Evolutionary conservation across 495 filamentous ascomycete genomes (phyloP).

Genomic region (Aspergillus olivimuriae): DNA sequence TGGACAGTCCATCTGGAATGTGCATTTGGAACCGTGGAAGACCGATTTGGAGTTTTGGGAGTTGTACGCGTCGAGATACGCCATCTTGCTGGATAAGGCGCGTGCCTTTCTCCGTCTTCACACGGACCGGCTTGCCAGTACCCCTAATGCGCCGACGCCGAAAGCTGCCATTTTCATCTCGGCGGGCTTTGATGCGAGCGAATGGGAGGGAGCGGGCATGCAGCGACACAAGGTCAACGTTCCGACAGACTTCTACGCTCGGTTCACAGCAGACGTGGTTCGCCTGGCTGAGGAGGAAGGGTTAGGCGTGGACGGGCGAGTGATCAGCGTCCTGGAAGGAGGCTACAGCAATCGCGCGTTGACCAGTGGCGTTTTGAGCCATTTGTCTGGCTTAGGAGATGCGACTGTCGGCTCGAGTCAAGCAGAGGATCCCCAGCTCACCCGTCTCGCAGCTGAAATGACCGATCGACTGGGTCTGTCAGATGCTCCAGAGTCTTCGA

Average conservation of each 20-base stretch:
- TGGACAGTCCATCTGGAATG: constrained; percentile 89
- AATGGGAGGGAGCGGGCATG: constrained; percentile 89
- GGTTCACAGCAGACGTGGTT: constrained; percentile 78
- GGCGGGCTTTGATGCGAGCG: constrained; percentile 93
- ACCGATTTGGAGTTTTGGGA: constrained; percentile 79
- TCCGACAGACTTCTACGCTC: constrained; percentile 92
- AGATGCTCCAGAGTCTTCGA: constrained; percentile 3
- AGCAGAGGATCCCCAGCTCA: constrained; percentile 7
- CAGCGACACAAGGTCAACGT: constrained; percentile 92
- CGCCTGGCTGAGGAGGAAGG: constrained; percentile 74
- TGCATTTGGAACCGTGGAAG: constrained; percentile 87
- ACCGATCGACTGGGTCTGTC: constrained; percentile 17
- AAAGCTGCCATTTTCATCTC: constrained; percentile 89
- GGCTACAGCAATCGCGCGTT: constrained; percentile 92
- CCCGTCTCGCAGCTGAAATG: constrained; percentile 23
- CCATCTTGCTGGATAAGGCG: constrained; percentile 69
- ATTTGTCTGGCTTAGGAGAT: constrained; percentile 69
- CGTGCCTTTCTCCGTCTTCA: constrained; percentile 65
- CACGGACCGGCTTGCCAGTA: constrained; percentile 51
- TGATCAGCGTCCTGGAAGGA: constrained; percentile 91
- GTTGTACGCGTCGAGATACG: constrained; percentile 73
- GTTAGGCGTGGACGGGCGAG: constrained; percentile 67
- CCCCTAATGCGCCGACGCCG: constrained; percentile 48
- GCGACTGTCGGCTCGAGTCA: neutral
- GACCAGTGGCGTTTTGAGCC: constrained; percentile 79